Base-by-base conservation (phyloP, 345 rosid genomes). In the Dimocarpus longan region DNA sequence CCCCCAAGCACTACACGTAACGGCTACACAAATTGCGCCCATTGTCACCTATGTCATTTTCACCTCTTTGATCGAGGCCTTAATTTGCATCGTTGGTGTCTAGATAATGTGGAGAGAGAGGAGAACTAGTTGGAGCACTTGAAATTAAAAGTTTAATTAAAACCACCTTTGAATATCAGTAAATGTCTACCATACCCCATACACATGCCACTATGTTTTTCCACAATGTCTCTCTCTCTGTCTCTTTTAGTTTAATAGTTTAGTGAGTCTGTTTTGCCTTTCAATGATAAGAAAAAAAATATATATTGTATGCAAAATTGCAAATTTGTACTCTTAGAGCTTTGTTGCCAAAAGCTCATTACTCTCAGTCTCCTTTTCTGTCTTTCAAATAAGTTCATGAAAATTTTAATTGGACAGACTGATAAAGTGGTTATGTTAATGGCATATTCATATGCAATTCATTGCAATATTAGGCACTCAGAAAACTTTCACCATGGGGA, bases 191-290 rank as follows among this genome's bases (percentile, higher is more conserved):
- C 63, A 28, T 50, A 28, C 28, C 40, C 5, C 40, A 32, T n/a
- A 3, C 43, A 37, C 16, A 73, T 21, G 68, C 75, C 39, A 56
- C 37, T 50, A 18, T 72, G 11, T 40, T 62, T 50, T 37, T 66
- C 16, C 48, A 1, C 6, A 50, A 50, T 28, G 4, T 44, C 54
- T 44, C 60, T 50, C 60, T 50, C n/a, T 74, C 44, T 74, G 70
- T 11, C 16, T 48, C 66, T 71, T 4, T 60, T 22, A 22, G 21
- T 68, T 75, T 70, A 18, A 6, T 57, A 80, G 79, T 16, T 80
- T 73, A 72, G 85, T 64, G 71, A 80, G 79, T 77, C 70, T 77
- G 70, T 57, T 73, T 63, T 76, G 83, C 16, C 72, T 67, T 74
- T 77, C 40, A 66, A 40, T 19, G 11, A 12, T 28, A 22, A 59